Conservation (phyloP, 352 stramenopile species). For the Globisporangium echinulatum region DNA sequence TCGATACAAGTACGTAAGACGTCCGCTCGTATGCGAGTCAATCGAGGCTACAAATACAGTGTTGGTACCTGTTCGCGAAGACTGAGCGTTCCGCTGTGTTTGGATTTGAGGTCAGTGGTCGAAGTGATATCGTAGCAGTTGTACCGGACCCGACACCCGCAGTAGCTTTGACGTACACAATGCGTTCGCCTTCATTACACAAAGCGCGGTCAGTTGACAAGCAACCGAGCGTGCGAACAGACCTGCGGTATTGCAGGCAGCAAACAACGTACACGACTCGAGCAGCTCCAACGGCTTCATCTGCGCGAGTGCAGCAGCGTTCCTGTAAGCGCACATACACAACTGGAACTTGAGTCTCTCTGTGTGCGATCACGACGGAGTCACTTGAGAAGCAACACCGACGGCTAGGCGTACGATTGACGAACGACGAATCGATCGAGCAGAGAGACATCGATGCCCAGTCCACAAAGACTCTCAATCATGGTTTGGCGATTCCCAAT, state of each 20-base stretch:
- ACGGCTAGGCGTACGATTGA: constrained; percentile 1
- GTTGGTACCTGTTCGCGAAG: neutral
- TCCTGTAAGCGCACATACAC: neutral
- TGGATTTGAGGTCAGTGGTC: neutral
- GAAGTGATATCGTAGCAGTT: no score
- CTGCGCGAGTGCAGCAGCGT: neutral
- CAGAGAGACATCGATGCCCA: neutral
- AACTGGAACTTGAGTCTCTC: neutral
- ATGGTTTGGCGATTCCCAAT: neutral
- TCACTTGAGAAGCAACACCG: neutral
- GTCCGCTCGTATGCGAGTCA: no score
- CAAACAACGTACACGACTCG: constrained; percentile 3
- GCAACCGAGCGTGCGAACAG: no score
- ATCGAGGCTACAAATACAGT: no score
- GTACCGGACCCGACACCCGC: no score
- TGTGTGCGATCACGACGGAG: no score
- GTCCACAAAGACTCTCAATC: neutral
- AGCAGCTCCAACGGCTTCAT: constrained; percentile 5
- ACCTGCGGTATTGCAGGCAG: neutral
- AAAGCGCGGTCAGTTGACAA: neutral
- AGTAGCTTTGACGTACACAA: neutral
- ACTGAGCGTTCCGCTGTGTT: neutral
- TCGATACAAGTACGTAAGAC: neutral
- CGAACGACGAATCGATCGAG: constrained; percentile 8
- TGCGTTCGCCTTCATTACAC: neutral